Conservation (phyloP, 345 rosid species). For the Rubroshorea leprosula region DNA sequence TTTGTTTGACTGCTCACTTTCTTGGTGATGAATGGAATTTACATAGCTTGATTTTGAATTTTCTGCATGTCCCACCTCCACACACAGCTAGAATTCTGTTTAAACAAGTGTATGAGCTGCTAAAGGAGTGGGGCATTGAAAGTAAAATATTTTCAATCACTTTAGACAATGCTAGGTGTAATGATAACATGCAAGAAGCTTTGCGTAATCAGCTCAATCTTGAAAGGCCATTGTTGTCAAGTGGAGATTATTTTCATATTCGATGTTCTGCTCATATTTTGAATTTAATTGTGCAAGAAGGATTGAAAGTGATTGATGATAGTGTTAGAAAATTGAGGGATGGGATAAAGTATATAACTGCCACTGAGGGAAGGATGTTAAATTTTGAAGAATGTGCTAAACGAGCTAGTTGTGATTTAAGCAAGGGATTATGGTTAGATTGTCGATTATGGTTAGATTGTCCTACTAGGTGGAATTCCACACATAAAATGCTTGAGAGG, state of each 20-base stretch:
- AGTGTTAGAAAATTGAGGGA: not conserved
- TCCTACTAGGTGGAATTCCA: not conserved
- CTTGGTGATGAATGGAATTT: not conserved
- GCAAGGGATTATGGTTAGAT: not conserved
- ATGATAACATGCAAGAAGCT: not conserved
- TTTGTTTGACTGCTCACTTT: constrained; percentile 12
- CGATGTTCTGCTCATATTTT: not conserved
- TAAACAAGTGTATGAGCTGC: not conserved
- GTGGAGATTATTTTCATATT: not conserved
- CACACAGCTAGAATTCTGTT: not conserved
- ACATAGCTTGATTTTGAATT: not conserved
- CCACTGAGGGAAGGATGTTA: not conserved
- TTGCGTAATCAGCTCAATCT: no score
- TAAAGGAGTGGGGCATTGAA: not conserved
- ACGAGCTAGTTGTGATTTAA: not conserved
- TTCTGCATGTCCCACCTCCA: not conserved
- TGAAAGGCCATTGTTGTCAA: not conserved
- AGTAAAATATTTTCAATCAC: constrained; percentile 2
- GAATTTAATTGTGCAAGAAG: not conserved
- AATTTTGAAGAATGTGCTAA: not conserved
- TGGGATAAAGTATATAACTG: not conserved
- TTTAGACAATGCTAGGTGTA: constrained; percentile 2
- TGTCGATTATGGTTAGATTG: no score
- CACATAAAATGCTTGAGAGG: not conserved
- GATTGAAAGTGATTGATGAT: not conserved